Evolutionary conservation across 768 basidiomycete species (phyloP), one percentile per base, ranked within the genome.

Genomic region (Nevesoporus exiguus): DNA sequence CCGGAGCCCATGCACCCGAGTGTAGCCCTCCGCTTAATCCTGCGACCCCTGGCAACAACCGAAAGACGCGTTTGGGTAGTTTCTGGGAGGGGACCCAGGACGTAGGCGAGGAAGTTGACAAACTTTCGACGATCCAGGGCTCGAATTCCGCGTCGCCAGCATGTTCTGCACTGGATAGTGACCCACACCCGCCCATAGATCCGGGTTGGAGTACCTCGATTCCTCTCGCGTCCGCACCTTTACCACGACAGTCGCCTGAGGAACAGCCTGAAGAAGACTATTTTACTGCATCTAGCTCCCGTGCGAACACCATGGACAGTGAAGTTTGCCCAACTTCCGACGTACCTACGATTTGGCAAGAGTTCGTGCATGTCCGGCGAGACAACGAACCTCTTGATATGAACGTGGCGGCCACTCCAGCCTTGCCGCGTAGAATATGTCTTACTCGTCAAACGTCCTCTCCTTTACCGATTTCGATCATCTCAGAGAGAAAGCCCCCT

Each of bases 51-150:
- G 77, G 80, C 37, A 75, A 70, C 45, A 73, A 70, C 33, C 79
- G 86, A 34, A 82, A 80, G 58, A 74, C 79, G 22, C 78, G 85
- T 27, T 67, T 88, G 27, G 78, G 79, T 40, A 83, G 82, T 51
- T 91, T 90, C 60, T 91, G 89, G 89, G 78, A 89, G 54, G 86
- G 85, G 17, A 89, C 86, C 6, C 83, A 78, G 31, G 86, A 88
- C 60, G 77, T 89, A 6, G 78, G 77, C n/a, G 68, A 77, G 27
- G 63, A 66, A 36, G 45, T 31, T 29, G 63, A 64, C 25, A 60
- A 52, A 29, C 51, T 64, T 29, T 60, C 66, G 17, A 62, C 61
- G 31, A 54, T 68, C 13, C 64, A 66, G 14, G 62, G 58, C 47
- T 66, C 68, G 9, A 54, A 49, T 52, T 49, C 70, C 6, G 49